These are phyloP conservation scores for Leptodermis oblonga DNA, from an alignment of 257 asterid genomes.

Conservation along the genomic window DNA sequence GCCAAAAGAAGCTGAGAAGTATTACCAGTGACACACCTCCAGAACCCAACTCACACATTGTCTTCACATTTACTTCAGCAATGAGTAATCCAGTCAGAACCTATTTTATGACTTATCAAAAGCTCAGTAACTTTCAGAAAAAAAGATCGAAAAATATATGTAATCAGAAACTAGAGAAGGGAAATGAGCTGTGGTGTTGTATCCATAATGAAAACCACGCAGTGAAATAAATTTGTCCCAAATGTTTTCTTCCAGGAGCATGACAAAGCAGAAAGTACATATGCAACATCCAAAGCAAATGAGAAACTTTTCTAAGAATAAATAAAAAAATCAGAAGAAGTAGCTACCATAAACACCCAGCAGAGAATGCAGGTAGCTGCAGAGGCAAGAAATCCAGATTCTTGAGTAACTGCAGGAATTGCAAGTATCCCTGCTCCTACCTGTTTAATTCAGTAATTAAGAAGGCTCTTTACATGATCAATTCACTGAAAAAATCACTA, in stretches of 20 bases:
- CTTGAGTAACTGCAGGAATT: constrained; percentile 93
- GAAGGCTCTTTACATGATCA: neutral
- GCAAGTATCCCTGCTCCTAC: constrained; percentile 96
- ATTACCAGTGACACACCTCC: constrained; percentile 95
- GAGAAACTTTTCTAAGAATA: neutral
- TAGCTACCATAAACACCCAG: constrained; percentile 82
- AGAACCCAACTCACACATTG: constrained; percentile 92
- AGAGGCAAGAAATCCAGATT: constrained; percentile 86
- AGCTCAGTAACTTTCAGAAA: neutral
- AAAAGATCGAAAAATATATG: neutral
- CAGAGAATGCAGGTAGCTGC: constrained; percentile 63
- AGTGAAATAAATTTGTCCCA: neutral
- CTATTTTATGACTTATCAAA: constrained; percentile 29
- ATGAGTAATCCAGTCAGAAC: constrained; percentile 81
- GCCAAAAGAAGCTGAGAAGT: constrained; percentile 15
- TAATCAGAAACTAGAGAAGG: neutral
- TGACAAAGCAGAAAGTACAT: neutral
- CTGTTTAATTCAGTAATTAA: constrained; percentile 27
- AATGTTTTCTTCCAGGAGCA: neutral
- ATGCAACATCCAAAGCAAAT: neutral
- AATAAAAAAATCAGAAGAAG: constrained; percentile 5
- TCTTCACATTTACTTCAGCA: constrained; percentile 97
- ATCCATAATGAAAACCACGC: neutral
- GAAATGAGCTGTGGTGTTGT: neutral
- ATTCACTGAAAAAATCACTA: neutral